Conservation (phyloP, 768 basidiomycete genomes). For the Floccularia luteovirens region DNA sequence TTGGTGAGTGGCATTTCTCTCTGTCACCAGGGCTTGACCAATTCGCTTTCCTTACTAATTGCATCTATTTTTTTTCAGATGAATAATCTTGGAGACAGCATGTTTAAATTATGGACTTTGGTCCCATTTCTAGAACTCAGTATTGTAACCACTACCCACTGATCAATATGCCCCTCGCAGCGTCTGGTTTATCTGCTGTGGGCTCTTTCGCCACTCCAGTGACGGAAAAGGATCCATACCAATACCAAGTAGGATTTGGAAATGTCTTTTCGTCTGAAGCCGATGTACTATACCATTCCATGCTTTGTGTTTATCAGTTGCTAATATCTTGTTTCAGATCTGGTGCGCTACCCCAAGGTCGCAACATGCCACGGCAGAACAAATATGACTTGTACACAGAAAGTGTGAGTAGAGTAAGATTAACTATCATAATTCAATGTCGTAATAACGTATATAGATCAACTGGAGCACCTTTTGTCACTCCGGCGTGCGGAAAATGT, state of each 20-base stretch:
- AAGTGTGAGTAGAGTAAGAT: constrained; percentile 35
- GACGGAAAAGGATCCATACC: constrained; percentile 41
- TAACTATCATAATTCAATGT: too few relatives aligned
- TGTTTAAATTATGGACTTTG: too few relatives aligned
- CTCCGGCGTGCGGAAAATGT: constrained; percentile 48
- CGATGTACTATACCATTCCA: not conserved
- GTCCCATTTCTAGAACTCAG: too few relatives aligned
- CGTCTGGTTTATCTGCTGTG: constrained; percentile 31
- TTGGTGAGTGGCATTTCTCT: too few relatives aligned
- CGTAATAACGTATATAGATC: too few relatives aligned
- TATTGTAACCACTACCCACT: too few relatives aligned
- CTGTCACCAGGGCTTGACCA: too few relatives aligned
- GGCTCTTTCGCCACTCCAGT: constrained; percentile 26
- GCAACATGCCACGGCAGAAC: constrained; percentile 55
- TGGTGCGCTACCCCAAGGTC: constrained; percentile 45
- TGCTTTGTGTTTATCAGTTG: not conserved
- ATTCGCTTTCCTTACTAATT: too few relatives aligned
- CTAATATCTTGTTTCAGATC: constrained; percentile 36
- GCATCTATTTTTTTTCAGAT: too few relatives aligned
- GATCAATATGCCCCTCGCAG: constrained; percentile 20
- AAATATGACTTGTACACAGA: constrained; percentile 61
- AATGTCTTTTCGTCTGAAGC: constrained; percentile 51
- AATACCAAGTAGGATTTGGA: constrained; percentile 52
- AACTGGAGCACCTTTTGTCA: constrained; percentile 53
- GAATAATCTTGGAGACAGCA: too few relatives aligned